Conservation (phyloP, 1,284 basidiomycete genomes). For the Cerrena zonata region DNA sequence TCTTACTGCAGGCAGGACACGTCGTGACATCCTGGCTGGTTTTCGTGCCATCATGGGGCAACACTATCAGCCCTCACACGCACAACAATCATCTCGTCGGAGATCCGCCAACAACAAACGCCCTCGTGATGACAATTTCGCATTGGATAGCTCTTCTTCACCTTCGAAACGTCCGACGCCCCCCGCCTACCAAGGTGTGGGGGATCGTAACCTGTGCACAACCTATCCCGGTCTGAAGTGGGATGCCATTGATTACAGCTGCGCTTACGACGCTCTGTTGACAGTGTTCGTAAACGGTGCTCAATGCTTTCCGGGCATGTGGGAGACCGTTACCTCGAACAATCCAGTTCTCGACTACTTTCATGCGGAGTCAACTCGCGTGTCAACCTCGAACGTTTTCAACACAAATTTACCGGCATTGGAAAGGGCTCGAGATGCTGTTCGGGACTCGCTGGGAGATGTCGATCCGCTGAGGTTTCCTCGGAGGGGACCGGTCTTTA, state of each 20-base stretch:
- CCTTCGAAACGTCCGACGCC: too few relatives aligned
- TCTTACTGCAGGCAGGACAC: too few relatives aligned
- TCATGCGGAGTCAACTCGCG: background rate
- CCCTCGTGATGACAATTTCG: too few relatives aligned
- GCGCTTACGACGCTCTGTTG: slow-evolving; percentile 13
- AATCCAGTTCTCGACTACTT: background rate
- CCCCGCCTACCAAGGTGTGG: too few relatives aligned
- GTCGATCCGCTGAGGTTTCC: background rate
- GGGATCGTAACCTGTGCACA: too few relatives aligned
- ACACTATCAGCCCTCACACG: too few relatives aligned
- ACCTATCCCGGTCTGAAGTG: background rate
- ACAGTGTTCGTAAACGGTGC: slow-evolving; percentile 17
- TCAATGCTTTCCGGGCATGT: background rate
- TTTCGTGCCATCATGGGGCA: too few relatives aligned
- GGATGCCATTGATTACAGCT: slow-evolving; percentile 5
- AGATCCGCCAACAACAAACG: too few relatives aligned
- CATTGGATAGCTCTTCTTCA: too few relatives aligned
- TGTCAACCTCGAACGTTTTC: background rate
- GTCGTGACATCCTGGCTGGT: too few relatives aligned
- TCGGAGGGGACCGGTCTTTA: too few relatives aligned
- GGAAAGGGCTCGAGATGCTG: background rate
- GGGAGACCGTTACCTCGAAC: background rate
- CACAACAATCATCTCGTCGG: too few relatives aligned
- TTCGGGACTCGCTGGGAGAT: background rate
- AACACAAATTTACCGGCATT: background rate